Evolutionary conservation across 306 rosid genomes (phyloP).

Genomic region (Luffa aegyptiaca): DNA sequence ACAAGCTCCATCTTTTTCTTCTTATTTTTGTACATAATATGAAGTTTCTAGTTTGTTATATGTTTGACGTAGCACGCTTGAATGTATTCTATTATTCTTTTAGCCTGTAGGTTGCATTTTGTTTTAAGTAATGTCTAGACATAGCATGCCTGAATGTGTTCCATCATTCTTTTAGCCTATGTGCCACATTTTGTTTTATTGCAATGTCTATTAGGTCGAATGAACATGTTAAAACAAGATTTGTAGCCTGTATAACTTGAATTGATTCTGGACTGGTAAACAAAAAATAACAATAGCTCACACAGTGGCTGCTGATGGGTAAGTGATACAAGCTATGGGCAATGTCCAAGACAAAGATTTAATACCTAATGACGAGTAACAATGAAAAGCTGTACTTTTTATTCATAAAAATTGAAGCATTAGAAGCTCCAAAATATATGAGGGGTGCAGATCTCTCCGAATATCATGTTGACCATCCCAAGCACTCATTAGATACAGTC

Average conservation of each 20-base stretch:
- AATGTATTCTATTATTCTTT: background rate
- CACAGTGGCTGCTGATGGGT: background rate
- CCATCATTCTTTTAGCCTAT: background rate
- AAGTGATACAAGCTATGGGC: background rate
- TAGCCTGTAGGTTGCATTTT: background rate
- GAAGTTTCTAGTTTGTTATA: background rate
- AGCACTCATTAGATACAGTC: background rate
- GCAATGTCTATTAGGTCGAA: background rate
- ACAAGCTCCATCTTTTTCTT: background rate
- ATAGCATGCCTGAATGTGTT: background rate
- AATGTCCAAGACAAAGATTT: background rate
- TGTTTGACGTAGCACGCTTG: background rate
- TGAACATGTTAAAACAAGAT: background rate
- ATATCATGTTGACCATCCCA: background rate
- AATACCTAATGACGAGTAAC: background rate
- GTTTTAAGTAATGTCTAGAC: background rate
- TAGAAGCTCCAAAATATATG: background rate
- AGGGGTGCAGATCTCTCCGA: background rate
- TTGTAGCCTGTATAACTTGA: background rate
- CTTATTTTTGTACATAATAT: background rate
- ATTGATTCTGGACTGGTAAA: background rate
- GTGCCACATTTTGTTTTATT: background rate
- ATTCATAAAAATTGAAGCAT: background rate
- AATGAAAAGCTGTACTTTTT: background rate
- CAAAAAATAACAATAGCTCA: background rate